Evolutionary conservation across 2,329 filamentous ascomycete genomes (phyloP).

Genomic region (Botrytis tulipae): DNA sequence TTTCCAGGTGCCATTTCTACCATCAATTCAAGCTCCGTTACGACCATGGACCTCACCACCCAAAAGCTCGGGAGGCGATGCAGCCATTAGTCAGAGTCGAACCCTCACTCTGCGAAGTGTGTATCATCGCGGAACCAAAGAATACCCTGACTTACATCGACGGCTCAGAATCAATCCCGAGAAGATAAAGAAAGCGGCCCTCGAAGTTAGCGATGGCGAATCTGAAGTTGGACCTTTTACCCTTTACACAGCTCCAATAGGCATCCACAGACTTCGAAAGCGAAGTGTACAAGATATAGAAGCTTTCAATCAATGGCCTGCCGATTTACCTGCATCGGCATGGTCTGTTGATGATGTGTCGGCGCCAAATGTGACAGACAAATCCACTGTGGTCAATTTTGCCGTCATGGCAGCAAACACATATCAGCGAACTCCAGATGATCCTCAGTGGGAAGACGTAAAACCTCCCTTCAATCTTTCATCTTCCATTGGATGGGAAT

Average conservation of each 20-base stretch:
- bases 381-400: constrained; percentile 75
- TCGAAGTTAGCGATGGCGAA: constrained; percentile 1
- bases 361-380: constrained; percentile 79
- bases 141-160: constrained; percentile 18
- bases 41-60: constrained; percentile 9
- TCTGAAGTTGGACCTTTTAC: constrained; percentile 16
- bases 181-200: constrained; percentile 10
- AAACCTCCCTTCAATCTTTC: constrained; percentile 66
- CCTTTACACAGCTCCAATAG: constrained; percentile 12
- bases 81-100: constrained; percentile 4
- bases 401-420: constrained; percentile 85
- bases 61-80: background rate
- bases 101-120: constrained; percentile 20
- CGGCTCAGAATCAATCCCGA: constrained; percentile 16
- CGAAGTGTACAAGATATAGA: constrained; percentile 19
- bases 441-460: constrained; percentile 78
- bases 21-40: constrained; percentile 9
- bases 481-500: constrained; percentile 85
- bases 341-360: constrained; percentile 45
- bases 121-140: constrained; percentile 18
- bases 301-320: constrained; percentile 13
- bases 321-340: background rate
- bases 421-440: constrained; percentile 69
- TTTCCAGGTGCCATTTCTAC: constrained; percentile 13
- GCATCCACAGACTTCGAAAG: constrained; percentile 16